Evolutionary conservation across 768 basidiomycete species (phyloP), one percentile per base, ranked within the genome.

Genomic region (Tylopilus sp.): DNA sequence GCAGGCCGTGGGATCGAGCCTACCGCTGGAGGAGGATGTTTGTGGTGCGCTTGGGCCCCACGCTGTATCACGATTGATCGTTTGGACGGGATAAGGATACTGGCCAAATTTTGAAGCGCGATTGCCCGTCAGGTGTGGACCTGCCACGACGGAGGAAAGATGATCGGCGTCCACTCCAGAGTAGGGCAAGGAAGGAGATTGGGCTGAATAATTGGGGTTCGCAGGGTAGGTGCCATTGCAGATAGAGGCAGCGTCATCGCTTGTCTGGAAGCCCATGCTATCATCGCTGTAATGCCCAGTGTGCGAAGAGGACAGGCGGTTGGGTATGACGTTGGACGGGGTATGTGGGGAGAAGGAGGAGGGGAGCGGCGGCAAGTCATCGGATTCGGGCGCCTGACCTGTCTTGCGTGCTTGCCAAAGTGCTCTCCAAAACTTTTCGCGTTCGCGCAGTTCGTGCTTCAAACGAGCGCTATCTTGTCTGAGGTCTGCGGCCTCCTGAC

Each of bases 361-460:
- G 36, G 80, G 76, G 44, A 78, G 66, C 9, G 78, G 71, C 0
- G 77, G 74, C 26, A 78, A 67, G 60, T 83, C 81, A 39, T 82
- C 81, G 20, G 72, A 61, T 21, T 80, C 80, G 50, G 74, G 70
- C 51, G 69, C 72, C 55, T 80, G 75, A 55, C 76, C 76, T 38
- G 75, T 68, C 70, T 85, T 86, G 66, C 78, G 79, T 35, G 81
- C 71, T 55, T 85, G 80, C 76, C 79, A 87, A n/a, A 86, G 71
- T 13, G 80, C 75, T 62, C 78, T 75, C 85, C 85, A 86, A 57
- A 82, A 77, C 61, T 79, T 85, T 71, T 91, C 89, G 40, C 86
- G 82, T 61, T 90, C 86, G 49, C 81, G 77, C 47, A 75, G 72
- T 64, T 86, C 83, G 51, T 80, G 79, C 46, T 79, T 79, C 21